These are phyloP conservation scores for Tolypocladium endophyticum DNA, from an alignment of 2,329 filamentous ascomycete species.

Conservation along the genomic window DNA sequence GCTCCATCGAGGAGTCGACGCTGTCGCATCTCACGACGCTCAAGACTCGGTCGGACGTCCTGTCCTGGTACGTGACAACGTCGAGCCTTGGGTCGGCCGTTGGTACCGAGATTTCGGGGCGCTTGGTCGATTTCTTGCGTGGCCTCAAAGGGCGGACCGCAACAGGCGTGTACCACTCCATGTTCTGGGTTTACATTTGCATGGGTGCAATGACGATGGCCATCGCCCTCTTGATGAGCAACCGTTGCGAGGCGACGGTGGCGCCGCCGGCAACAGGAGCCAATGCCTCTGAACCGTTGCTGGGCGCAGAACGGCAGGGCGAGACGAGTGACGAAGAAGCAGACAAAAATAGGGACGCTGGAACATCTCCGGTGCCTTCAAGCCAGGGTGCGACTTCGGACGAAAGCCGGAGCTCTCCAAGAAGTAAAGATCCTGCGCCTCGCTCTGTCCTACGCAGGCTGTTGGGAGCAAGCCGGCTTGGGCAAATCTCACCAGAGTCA, in stretches of 20 bases:
- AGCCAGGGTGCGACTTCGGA: neutral
- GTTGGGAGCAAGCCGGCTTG: slow-evolving; percentile 24
- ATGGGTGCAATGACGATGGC: slow-evolving; percentile 43
- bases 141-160: slow-evolving; percentile 35
- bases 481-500: slow-evolving; percentile 47
- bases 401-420: neutral
- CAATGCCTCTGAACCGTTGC: slow-evolving; percentile 12
- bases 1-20: slow-evolving; percentile 56
- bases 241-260: slow-evolving; percentile 33
- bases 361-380: neutral
- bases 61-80: slow-evolving; percentile 54
- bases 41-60: slow-evolving; percentile 47
- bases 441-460: neutral
- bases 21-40: slow-evolving; percentile 49
- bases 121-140: slow-evolving; percentile 37
- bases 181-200: slow-evolving; percentile 46
- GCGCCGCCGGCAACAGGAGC: slow-evolving; percentile 8
- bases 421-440: no score
- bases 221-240: slow-evolving; percentile 34
- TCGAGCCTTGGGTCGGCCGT: slow-evolving; percentile 43
- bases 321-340: slow-evolving; percentile 4
- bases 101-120: slow-evolving; percentile 41
- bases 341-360: neutral
- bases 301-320: slow-evolving; percentile 10
- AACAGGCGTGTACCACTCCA: slow-evolving; percentile 41